Base-by-base conservation (phyloP, 2,329 filamentous ascomycete genomes). In the Colletotrichum navitas region DNA sequence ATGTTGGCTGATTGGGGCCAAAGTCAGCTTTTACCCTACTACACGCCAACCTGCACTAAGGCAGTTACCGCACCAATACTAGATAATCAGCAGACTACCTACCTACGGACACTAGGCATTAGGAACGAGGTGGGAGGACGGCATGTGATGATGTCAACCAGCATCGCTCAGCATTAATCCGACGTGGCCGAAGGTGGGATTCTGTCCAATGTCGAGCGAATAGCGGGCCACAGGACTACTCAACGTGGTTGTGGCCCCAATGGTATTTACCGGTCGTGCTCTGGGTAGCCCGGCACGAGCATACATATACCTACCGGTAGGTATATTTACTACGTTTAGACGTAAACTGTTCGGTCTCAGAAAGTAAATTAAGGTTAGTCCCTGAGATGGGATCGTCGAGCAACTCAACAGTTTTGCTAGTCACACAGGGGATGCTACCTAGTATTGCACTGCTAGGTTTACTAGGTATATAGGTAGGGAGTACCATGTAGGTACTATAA, bases 131-230 rank as follows among this genome's bases (percentile, higher is more conserved):
- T 36, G 52, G 10, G 10, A 16, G 34, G 45, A 41, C n/a, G 32
- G 36, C 68, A 63, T 71, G 68, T 68, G 65, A 71, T 71, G 68
- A 71, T 68, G 59, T 71, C 68, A 71, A 59, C 24, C 32, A 18
- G 65, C 63, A 51, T 60, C 36, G 24, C 45, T 43, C 10, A 45
- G 58, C 52, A 62, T 36, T 61, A 32, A 47, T 26, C 54, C 66
- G 62, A 45, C 47, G 32, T 45, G 47, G 14, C 62, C 62, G 62
- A 63, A 55, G 62, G 51, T 24, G 24, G 41, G 11, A 26, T 59
- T n/a, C 24, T 66, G 36, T 12, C 61, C 66, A 59, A 66, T 69
- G 54, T 65, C 18, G 11, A 36, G 54, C 52, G 32, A 29, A 36
- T 39, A n/a, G 18, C 34, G 26, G 61, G 45, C 34, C 66, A 68